Conservation (phyloP, 192 early-diverging fungal genomes). For the Podila horticola region DNA sequence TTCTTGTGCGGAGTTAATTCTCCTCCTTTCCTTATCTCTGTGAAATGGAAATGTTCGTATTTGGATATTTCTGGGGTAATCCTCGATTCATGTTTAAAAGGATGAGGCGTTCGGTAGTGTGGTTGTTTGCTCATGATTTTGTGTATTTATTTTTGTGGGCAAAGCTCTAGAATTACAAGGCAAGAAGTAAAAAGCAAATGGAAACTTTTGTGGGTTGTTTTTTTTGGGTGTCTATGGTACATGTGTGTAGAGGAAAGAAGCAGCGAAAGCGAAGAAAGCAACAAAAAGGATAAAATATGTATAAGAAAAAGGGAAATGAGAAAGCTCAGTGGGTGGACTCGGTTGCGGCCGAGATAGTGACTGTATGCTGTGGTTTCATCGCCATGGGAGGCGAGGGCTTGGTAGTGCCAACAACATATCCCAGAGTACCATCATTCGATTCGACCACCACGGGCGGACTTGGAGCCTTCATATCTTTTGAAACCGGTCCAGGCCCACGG, state of each 20-base stretch:
- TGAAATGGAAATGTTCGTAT: no score
- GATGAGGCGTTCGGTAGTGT: no score
- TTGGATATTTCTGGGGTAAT: no score
- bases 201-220: no score
- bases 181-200: no score
- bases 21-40: no score
- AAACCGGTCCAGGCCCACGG: not conserved
- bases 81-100: no score
- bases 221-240: not conserved
- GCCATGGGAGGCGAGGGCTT: not conserved
- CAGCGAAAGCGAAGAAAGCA: not conserved
- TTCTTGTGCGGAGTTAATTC: no score
- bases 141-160: no score
- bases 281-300: not conserved
- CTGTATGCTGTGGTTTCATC: not conserved
- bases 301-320: not conserved
- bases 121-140: no score
- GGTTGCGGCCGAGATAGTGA: not conserved
- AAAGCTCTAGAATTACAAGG: no score
- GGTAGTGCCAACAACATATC: slow-evolving; percentile 13
- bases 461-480: not conserved
- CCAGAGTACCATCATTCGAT: slow-evolving; percentile 4
- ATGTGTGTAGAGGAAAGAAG: not conserved
- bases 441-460: not conserved
- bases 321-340: not conserved